These are phyloP conservation scores for Entomortierella beljakovae DNA, from an alignment of 192 early-diverging fungal species.

Conservation along the genomic window DNA sequence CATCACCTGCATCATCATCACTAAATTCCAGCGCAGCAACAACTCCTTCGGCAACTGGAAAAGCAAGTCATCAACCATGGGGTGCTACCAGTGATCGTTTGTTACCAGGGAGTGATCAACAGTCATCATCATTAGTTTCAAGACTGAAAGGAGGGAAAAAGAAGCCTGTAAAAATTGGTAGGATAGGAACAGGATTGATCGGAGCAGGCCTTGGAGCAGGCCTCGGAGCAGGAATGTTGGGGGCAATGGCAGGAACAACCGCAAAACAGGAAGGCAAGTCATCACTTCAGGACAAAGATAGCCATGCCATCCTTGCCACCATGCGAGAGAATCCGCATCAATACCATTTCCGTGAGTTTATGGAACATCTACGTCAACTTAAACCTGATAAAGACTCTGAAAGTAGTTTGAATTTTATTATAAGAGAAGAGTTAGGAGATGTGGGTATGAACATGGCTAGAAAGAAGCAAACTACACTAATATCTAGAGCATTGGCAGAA, in stretches of 20 bases:
- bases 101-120: background rate
- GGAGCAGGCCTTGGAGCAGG: background rate
- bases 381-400: background rate
- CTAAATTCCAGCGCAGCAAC: background rate
- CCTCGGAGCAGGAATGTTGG: background rate
- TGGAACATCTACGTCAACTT: conserved; percentile 16
- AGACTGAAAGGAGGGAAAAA: conserved; percentile 18
- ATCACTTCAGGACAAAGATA: background rate
- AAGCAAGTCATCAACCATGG: background rate
- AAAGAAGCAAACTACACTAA: conserved; percentile 1
- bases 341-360: conserved; percentile 13
- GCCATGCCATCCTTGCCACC: background rate
- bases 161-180: background rate
- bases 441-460: background rate
- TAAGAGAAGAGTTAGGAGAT: background rate
- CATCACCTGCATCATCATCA: background rate
- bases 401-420: background rate
- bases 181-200: background rate
- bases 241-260: background rate
- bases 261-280: background rate
- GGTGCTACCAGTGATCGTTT: conserved; percentile 4
- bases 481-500: conserved; percentile 12
- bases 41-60: background rate
- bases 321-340: conserved; percentile 12
- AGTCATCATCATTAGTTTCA: conserved; percentile 13